phyloP scores from a whole-genome alignment of 768 basidiomycete genomes.

The Suillus spraguei region DNA sequence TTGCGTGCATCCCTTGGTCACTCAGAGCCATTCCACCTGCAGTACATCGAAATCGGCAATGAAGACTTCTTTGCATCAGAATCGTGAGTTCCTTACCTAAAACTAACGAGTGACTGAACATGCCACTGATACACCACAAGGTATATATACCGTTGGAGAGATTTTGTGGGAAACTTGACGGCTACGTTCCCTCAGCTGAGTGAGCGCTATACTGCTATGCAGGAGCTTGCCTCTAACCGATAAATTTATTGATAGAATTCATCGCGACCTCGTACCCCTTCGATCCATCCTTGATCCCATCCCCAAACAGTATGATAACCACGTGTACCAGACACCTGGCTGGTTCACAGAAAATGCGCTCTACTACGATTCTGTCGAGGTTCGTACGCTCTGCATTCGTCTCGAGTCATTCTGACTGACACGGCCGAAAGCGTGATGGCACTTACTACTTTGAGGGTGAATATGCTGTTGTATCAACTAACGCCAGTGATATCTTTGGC shows the following conservation, averaged over 20 bases:
- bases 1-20: constrained; percentile 58
- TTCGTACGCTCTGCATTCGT: constrained; percentile 17
- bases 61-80: constrained; percentile 50
- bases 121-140: constrained; percentile 24
- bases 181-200: constrained; percentile 53
- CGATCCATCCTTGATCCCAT: constrained; percentile 46
- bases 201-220: constrained; percentile 27
- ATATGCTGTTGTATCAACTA: constrained; percentile 59
- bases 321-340: constrained; percentile 58
- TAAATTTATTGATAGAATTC: constrained; percentile 42
- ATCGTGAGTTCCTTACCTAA: constrained; percentile 28
- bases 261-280: constrained; percentile 53
- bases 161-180: constrained; percentile 47
- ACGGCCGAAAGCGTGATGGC: constrained; percentile 50
- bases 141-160: constrained; percentile 55
- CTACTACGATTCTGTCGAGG: constrained; percentile 51
- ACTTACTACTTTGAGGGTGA: constrained; percentile 65
- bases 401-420: neutral
- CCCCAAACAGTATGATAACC: constrained; percentile 56
- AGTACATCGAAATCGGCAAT: constrained; percentile 58
- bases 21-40: constrained; percentile 52
- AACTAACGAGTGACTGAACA: neutral
- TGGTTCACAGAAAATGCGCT: constrained; percentile 53
- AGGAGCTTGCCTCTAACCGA: constrained; percentile 16
- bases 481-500: constrained; percentile 51